phyloP scores from a whole-genome alignment of 495 filamentous ascomycete genomes.

The Glutinoglossum americanum region DNA sequence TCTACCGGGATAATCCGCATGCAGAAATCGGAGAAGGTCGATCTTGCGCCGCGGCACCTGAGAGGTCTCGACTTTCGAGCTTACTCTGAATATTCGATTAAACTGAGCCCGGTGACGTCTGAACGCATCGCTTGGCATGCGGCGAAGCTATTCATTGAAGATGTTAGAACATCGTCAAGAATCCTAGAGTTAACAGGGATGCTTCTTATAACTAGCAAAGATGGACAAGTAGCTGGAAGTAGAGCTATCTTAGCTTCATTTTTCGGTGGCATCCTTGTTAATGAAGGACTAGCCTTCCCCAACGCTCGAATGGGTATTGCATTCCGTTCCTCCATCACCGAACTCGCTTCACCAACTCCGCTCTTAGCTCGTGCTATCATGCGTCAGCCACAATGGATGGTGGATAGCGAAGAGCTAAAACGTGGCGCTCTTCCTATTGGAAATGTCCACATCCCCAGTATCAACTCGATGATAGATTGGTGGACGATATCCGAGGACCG shows the following conservation, averaged over 20 bases:
- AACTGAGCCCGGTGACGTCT: background rate
- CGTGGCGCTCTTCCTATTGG: background rate
- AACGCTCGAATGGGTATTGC: background rate
- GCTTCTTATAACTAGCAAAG: background rate
- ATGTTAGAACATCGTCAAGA: background rate
- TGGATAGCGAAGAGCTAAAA: background rate
- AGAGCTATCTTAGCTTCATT: background rate
- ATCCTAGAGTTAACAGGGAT: background rate
- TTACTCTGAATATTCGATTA: background rate
- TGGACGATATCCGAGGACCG: slow-evolving; percentile 2
- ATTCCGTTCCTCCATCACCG: background rate
- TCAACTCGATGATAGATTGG: slow-evolving; percentile 4
- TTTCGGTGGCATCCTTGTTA: background rate
- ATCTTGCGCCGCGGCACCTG: background rate
- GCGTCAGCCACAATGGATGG: background rate
- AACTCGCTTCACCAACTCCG: background rate
- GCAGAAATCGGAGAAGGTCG: background rate
- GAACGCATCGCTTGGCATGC: slow-evolving; percentile 2
- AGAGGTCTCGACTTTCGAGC: background rate
- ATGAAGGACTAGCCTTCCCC: background rate
- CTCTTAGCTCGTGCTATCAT: background rate
- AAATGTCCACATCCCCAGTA: background rate
- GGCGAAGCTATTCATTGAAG: background rate
- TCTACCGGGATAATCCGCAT: background rate
- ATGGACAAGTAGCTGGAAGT: background rate